Percentiles rank a stretch among this genome's conserved stretches.
These are phyloP conservation scores for Graphilbum ipis-grandicollis DNA, from an alignment of 2,329 filamentous ascomycete species.

Conservation along the genomic window DNA sequence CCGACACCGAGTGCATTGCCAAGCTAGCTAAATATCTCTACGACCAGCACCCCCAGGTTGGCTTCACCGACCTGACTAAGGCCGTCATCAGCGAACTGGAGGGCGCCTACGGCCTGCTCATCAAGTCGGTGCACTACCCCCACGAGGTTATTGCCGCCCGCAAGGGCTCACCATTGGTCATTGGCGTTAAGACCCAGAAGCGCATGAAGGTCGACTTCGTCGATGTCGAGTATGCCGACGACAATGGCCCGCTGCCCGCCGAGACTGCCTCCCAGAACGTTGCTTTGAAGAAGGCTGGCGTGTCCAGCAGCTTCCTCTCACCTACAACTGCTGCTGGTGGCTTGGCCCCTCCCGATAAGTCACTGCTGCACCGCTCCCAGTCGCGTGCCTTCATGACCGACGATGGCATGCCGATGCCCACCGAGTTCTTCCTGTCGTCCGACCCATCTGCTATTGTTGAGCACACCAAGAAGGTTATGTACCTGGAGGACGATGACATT, in stretches of 20 bases:
- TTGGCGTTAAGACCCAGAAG: constrained; percentile 90
- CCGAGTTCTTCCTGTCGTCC: constrained; percentile 98
- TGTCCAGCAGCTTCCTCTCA: constrained; percentile 59
- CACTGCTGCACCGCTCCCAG: constrained; percentile 92
- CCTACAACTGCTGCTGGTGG: constrained; percentile 24
- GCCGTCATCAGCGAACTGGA: constrained; percentile 96
- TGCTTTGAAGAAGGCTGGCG: constrained; percentile 76
- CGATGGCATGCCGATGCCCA: constrained; percentile 92
- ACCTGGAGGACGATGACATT: constrained; percentile 98
- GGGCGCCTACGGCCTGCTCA: constrained; percentile 88
- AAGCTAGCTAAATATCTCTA: constrained; percentile 98
- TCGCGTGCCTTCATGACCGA: constrained; percentile 98
- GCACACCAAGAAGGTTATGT: constrained; percentile 99
- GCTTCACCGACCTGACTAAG: constrained; percentile 93
- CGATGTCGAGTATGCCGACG: constrained; percentile 91
- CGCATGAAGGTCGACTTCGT: constrained; percentile 99
- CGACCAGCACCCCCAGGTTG: constrained; percentile 82
- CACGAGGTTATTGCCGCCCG: constrained; percentile 95
- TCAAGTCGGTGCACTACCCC: constrained; percentile 98
- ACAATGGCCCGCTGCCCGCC: constrained; percentile 66
- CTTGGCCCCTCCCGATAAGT: constrained; percentile 87
- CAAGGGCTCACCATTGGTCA: constrained; percentile 94
- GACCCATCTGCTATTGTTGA: constrained; percentile 97
- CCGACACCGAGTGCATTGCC: constrained; percentile 97
- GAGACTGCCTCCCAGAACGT: constrained; percentile 94